phyloP scores from a whole-genome alignment of 305 asterid species.

The Vinca major region DNA sequence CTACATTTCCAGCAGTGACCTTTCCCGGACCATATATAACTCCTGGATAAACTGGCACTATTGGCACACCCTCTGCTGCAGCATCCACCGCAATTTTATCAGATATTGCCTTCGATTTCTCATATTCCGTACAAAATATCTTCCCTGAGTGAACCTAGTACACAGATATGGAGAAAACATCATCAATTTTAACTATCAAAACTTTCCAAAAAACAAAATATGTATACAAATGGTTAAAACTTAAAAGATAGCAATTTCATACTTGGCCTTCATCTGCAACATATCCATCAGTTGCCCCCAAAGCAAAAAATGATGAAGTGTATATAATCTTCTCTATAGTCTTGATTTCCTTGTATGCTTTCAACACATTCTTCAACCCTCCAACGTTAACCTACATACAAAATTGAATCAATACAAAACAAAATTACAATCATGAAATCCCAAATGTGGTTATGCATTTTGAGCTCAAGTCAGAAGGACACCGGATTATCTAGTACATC shows the following conservation, averaged over 20 bases:
- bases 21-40: constrained; percentile 90
- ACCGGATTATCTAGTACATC: too few species aligned
- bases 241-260: constrained; percentile 1
- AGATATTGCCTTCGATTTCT: constrained; percentile 69
- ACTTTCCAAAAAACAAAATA: not conserved
- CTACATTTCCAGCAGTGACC: constrained; percentile 61
- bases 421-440: not conserved
- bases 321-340: constrained; percentile 60
- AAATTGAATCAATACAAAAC: not conserved
- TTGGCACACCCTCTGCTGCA: constrained; percentile 64
- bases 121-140: constrained; percentile 70
- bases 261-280: constrained; percentile 78
- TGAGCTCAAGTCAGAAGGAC: not conserved
- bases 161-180: constrained; percentile 4
- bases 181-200: not conserved
- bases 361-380: constrained; percentile 71
- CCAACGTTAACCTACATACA: constrained; percentile 65
- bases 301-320: constrained; percentile 83
- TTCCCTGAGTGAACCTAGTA: constrained; percentile 55
- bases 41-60: constrained; percentile 83
- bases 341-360: constrained; percentile 48
- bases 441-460: constrained; percentile 18
- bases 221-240: not conserved
- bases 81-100: constrained; percentile 80
- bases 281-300: constrained; percentile 77